Evolutionary conservation across 371 early-diverging fungal genomes (phyloP).

Genomic region (Mucor velutinosus): DNA sequence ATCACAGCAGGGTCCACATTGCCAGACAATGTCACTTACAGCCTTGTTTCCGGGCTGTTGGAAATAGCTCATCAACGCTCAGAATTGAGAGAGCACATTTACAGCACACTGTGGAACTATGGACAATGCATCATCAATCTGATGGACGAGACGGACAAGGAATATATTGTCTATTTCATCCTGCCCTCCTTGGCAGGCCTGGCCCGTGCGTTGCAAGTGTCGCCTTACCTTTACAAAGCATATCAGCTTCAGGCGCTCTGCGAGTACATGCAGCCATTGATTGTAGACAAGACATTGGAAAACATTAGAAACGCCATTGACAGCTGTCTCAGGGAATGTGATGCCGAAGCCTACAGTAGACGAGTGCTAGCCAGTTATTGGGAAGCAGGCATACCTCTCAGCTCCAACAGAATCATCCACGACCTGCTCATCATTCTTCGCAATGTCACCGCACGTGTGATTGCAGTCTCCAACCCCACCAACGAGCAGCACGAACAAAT

Average conservation of each 20-base stretch:
- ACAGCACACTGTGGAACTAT: conserved; percentile 31
- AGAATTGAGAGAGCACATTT: conserved; percentile 41
- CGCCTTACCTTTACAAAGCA: conserved; percentile 46
- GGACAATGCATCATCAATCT: conserved; percentile 22
- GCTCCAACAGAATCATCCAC: conserved; percentile 49
- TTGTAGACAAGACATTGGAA: conserved; percentile 45
- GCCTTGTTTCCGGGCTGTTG: conserved; percentile 51
- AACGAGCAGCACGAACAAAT: conserved; percentile 9
- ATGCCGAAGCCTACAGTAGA: conserved; percentile 21
- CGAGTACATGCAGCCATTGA: conserved; percentile 44
- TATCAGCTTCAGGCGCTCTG: conserved; percentile 42
- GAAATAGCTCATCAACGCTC: conserved; percentile 44
- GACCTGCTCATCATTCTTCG: conserved; percentile 52
- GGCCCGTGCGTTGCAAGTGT: conserved; percentile 56
- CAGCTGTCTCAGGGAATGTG: conserved; percentile 25
- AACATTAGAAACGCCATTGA: conserved; percentile 49
- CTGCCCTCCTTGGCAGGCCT: conserved; percentile 63
- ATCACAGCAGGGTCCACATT: conserved; percentile 25
- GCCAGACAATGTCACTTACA: conserved; percentile 43
- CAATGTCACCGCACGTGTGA: conserved; percentile 47
- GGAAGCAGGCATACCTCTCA: conserved; percentile 40
- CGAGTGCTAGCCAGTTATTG: conserved; percentile 40
- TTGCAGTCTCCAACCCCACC: conserved; percentile 20
- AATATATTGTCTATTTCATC: conserved; percentile 51
- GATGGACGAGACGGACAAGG: conserved; percentile 12